Percentiles rank a stretch among this genome's conserved stretches.
Evolutionary conservation across 2,329 filamentous ascomycete genomes (phyloP).

Genomic region (Pseudogymnoascus verrucosus): DNA sequence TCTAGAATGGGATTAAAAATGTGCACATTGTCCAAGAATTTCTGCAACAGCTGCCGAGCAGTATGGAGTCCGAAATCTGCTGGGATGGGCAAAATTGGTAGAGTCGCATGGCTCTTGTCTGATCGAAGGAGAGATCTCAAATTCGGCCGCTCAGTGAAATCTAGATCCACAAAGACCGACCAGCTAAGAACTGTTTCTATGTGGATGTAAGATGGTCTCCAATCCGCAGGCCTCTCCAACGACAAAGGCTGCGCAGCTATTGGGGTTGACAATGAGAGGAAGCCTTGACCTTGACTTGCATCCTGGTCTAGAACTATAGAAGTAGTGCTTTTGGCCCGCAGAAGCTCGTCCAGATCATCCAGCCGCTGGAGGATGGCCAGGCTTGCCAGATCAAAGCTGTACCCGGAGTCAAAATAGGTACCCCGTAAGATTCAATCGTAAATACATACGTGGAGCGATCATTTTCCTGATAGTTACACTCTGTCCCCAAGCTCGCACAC

Average conservation of each 20-base stretch:
- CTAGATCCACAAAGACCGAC: conserved; percentile 22
- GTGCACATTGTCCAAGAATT: conserved; percentile 41
- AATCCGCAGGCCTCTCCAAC: not conserved
- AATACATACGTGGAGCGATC: conserved; percentile 10
- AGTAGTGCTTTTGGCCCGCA: not conserved
- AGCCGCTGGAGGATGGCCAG: conserved; percentile 13
- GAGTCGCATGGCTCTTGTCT: not conserved
- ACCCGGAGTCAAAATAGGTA: not conserved
- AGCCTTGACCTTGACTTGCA: not conserved
- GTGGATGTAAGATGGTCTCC: conserved; percentile 11
- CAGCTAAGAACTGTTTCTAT: conserved; percentile 12
- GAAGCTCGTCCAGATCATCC: conserved; percentile 11
- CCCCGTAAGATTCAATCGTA: not conserved
- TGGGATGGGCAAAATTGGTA: not conserved
- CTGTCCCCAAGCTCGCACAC: conserved; percentile 25
- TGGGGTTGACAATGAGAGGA: not conserved
- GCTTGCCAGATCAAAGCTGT: conserved; percentile 12
- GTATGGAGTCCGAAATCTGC: conserved; percentile 21
- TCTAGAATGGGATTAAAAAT: conserved; percentile 45
- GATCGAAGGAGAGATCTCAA: conserved; percentile 13
- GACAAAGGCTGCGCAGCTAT: not conserved
- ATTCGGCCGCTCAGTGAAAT: conserved; percentile 18
- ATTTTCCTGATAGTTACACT: conserved; percentile 22
- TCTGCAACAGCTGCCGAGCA: conserved; percentile 31
- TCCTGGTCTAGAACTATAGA: not conserved